Conservation (phyloP, 2,329 filamentous ascomycete species). For the Exophiala sideris region DNA sequence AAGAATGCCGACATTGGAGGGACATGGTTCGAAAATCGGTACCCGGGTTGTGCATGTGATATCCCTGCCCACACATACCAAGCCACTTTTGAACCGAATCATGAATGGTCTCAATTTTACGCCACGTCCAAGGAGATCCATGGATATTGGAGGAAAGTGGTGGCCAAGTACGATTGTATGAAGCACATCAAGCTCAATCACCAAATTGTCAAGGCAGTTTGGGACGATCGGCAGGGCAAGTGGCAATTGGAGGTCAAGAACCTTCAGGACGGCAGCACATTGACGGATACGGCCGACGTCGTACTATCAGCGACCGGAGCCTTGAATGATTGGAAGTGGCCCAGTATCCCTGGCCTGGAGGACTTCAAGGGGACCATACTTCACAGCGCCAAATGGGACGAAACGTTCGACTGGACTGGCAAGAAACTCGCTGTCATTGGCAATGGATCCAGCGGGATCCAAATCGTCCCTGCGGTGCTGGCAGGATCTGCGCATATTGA, state of each 20-base stretch:
- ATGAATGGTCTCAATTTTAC: conserved; percentile 66
- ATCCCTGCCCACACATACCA: conserved; percentile 59
- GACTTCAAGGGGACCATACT: conserved; percentile 36
- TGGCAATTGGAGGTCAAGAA: conserved; percentile 31
- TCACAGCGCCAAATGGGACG: conserved; percentile 34
- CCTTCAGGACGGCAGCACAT: conserved; percentile 14
- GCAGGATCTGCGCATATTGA: conserved; percentile 32
- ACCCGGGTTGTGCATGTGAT: conserved; percentile 4
- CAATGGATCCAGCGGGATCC: conserved; percentile 29
- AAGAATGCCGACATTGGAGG: conserved; percentile 32
- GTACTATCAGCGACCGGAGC: conserved; percentile 30
- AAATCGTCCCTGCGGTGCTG: conserved; percentile 36
- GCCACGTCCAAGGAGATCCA: conserved; percentile 12
- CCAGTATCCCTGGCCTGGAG: conserved; percentile 34
- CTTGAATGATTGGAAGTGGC: conserved; percentile 32
- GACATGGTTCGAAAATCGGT: conserved; percentile 34
- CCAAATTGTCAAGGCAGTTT: conserved; percentile 50
- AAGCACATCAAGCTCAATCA: conserved; percentile 58
- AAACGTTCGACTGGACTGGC: conserved; percentile 26
- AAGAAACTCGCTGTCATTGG: conserved; percentile 30
- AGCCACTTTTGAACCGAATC: conserved; percentile 64
- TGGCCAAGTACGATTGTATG: conserved; percentile 39
- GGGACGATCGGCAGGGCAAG: conserved; percentile 44
- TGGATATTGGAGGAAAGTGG: conserved; percentile 8
- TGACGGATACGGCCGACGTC: conserved; percentile 21